phyloP scores from a whole-genome alignment of 176 grass and related monocot genomes.

The Ampelocalamus luodianensis region DNA sequence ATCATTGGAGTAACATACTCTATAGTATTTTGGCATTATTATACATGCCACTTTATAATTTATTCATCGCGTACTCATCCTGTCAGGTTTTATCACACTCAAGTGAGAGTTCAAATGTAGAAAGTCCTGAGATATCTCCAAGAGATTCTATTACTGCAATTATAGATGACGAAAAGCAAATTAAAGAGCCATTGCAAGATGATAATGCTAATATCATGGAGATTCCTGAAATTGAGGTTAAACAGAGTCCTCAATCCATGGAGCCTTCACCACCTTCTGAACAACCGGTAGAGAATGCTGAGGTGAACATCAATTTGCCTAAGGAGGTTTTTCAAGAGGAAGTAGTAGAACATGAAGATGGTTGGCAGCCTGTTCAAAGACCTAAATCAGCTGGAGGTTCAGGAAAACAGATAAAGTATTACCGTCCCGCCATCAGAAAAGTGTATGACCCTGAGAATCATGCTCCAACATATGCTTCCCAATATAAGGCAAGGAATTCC shows the following conservation, averaged over 20 bases:
- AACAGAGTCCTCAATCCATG: slow-evolving; percentile 43
- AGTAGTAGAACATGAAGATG: slow-evolving; percentile 79
- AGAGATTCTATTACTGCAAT: slow-evolving; percentile 53
- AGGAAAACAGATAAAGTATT: slow-evolving; percentile 80
- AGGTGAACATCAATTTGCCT: slow-evolving; percentile 58
- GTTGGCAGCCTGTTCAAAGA: slow-evolving; percentile 95
- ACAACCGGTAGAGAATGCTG: slow-evolving; percentile 40
- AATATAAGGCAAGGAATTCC: slow-evolving; percentile 73
- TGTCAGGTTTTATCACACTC: slow-evolving; percentile 80
- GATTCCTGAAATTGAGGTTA: slow-evolving; percentile 59
- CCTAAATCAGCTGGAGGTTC: slow-evolving; percentile 71
- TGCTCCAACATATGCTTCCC: slow-evolving; percentile 56
- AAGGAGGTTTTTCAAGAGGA: slow-evolving; percentile 54
- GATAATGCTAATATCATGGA: slow-evolving; percentile 44
- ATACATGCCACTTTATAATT: slow-evolving; percentile 1
- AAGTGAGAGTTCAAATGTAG: slow-evolving; percentile 55
- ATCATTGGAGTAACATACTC: not conserved
- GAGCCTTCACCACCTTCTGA: slow-evolving; percentile 55
- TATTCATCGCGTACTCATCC: slow-evolving; percentile 41
- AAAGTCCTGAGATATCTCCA: slow-evolving; percentile 71
- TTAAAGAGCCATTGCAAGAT: slow-evolving; percentile 50
- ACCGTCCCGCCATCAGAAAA: slow-evolving; percentile 51
- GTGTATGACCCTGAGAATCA: slow-evolving; percentile 60
- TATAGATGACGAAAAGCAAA: slow-evolving; percentile 52
- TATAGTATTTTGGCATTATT: slow-evolving; percentile 15